Evolutionary conservation across 2,329 filamentous ascomycete genomes (phyloP).

Genomic region (Xylaria sp.): DNA sequence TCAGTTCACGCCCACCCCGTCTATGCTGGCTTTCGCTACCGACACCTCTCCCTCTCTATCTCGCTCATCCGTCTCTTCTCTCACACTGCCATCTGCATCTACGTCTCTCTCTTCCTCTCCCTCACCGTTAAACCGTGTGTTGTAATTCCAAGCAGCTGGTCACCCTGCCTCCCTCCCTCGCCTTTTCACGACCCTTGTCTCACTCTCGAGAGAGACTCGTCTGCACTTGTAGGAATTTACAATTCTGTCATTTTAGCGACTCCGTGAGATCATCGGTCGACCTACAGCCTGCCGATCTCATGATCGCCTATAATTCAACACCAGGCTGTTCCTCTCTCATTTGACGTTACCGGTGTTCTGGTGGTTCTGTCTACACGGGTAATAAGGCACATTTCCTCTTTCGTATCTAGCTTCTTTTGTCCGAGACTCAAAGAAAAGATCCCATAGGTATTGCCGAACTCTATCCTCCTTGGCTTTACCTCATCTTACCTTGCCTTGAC

Average conservation of each 20-base stretch:
- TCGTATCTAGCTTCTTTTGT: constrained; percentile 11
- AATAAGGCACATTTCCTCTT: constrained; percentile 9
- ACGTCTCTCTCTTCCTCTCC: constrained; percentile 21
- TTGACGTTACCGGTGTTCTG: constrained; percentile 10
- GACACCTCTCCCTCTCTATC: constrained; percentile 38
- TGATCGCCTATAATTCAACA: constrained; percentile 19
- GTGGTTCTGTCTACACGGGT: constrained; percentile 15
- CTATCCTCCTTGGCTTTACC: constrained; percentile 1
- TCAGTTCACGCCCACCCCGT: constrained; percentile 36
- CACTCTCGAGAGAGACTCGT: background rate
- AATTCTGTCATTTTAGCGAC: constrained; percentile 16
- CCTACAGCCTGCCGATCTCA: constrained; percentile 7
- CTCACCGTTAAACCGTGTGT: background rate
- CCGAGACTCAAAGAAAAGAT: constrained; percentile 3
- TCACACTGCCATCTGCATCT: constrained; percentile 30
- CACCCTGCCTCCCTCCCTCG: constrained; percentile 12
- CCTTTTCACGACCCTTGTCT: background rate
- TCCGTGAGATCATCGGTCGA: constrained; percentile 9
- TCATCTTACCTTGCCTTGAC: constrained; percentile 1
- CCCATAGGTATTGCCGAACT: constrained; percentile 6
- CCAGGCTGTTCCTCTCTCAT: constrained; percentile 16
- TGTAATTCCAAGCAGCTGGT: background rate
- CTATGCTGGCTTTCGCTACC: constrained; percentile 38
- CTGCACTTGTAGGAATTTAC: background rate
- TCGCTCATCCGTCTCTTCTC: constrained; percentile 35